phyloP scores from a whole-genome alignment of 805 yeast species.

The Yamadazyma phyllophila region DNA sequence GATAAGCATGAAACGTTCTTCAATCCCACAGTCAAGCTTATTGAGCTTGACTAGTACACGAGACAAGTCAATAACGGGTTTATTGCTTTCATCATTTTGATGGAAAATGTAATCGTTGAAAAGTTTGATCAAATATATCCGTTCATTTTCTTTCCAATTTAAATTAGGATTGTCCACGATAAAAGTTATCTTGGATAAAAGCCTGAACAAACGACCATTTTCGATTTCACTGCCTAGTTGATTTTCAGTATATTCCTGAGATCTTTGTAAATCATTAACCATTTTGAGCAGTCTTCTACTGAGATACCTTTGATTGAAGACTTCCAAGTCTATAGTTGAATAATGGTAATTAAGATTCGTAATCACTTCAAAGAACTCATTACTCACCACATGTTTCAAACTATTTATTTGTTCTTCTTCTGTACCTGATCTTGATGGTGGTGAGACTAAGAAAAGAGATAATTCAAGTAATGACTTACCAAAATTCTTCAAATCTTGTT shows the following conservation, averaged over 20 bases:
- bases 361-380: constrained; percentile 45
- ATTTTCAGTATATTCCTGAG: constrained; percentile 58
- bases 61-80: constrained; percentile 76
- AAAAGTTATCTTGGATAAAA: constrained; percentile 77
- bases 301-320: constrained; percentile 24
- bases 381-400: constrained; percentile 30
- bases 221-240: constrained; percentile 74
- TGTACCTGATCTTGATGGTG: constrained; percentile 18
- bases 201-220: constrained; percentile 80
- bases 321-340: constrained; percentile 21
- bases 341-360: constrained; percentile 25
- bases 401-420: constrained; percentile 14
- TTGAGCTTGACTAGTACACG: constrained; percentile 78
- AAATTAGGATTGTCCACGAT: constrained; percentile 62
- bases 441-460: constrained; percentile 39
- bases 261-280: constrained; percentile 49
- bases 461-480: constrained; percentile 62
- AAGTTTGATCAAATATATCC: constrained; percentile 56
- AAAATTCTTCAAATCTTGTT: constrained; percentile 54
- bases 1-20: constrained; percentile 76
- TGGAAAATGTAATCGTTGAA: constrained; percentile 86
- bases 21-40: constrained; percentile 89
- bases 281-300: constrained; percentile 28
- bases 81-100: constrained; percentile 74
- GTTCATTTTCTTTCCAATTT: constrained; percentile 73